Evolutionary conservation across 257 asterid genomes (phyloP).

Genomic region (Nicotiana sylvestris): DNA sequence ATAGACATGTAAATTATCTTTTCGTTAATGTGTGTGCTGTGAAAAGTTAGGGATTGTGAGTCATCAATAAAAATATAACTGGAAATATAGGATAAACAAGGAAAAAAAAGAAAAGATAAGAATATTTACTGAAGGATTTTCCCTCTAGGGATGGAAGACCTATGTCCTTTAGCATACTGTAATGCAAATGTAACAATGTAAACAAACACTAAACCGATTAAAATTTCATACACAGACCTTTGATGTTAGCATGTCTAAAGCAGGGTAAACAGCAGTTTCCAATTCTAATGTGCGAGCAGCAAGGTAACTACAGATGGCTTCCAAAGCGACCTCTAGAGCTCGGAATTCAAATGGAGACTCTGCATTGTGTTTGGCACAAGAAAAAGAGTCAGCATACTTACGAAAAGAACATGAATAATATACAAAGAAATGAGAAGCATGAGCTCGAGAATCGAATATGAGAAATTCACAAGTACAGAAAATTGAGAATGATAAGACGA

Average conservation of each 20-base stretch:
- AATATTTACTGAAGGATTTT: not conserved
- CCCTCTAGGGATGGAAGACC: not conserved
- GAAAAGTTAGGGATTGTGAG: not conserved
- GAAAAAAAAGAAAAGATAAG: not conserved
- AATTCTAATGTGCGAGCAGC: conserved; percentile 75
- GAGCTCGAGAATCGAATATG: not conserved
- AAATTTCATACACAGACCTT: conserved; percentile 45
- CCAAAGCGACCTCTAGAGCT: conserved; percentile 89
- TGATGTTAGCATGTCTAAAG: conserved; percentile 85
- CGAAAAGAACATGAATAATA: not conserved
- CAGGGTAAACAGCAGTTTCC: conserved; percentile 93
- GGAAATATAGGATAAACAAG: not conserved
- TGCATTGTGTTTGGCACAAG: conserved; percentile 26
- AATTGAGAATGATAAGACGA: not conserved
- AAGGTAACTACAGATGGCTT: conserved; percentile 85
- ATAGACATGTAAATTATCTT: not conserved
- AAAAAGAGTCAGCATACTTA: conserved; percentile 8
- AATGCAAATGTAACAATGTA: not conserved
- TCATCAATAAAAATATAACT: not conserved
- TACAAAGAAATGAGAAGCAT: not conserved
- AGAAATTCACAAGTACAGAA: not conserved
- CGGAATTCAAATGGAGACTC: conserved; percentile 91
- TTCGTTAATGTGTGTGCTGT: not conserved
- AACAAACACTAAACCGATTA: not conserved
- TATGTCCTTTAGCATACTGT: not conserved